Percentiles rank a stretch among this genome's conserved stretches.
Evolutionary conservation across 2,329 filamentous ascomycete genomes (phyloP).

Genomic region (Cladophialophora carrionii): DNA sequence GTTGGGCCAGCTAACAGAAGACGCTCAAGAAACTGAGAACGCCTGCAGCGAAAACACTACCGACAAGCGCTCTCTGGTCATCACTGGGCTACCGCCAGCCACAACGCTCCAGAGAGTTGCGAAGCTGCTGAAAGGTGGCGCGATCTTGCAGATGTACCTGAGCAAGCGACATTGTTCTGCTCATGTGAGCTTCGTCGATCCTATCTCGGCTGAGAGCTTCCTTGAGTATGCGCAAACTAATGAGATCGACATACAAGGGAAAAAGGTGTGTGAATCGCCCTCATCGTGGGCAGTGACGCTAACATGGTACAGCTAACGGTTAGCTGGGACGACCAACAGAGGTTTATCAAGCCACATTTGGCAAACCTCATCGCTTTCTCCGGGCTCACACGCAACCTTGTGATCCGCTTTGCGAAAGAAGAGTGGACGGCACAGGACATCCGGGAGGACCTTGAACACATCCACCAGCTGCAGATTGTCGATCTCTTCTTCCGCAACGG

Average conservation of each 20-base stretch:
- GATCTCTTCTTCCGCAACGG: constrained; percentile 62
- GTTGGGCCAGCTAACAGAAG: not conserved
- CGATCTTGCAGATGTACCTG: constrained; percentile 69
- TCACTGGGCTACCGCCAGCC: constrained; percentile 64
- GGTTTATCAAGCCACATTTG: constrained; percentile 65
- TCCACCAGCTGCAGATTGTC: constrained; percentile 75
- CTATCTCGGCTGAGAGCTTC: constrained; percentile 66
- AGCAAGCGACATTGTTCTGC: constrained; percentile 62
- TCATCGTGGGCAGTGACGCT: constrained; percentile 1
- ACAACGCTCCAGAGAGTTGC: constrained; percentile 69
- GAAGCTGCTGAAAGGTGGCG: constrained; percentile 68
- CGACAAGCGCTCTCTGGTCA: constrained; percentile 60
- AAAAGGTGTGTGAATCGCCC: constrained; percentile 57
- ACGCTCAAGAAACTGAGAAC: not conserved
- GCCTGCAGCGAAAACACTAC: not conserved
- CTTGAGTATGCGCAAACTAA: constrained; percentile 65
- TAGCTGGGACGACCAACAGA: constrained; percentile 72
- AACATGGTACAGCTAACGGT: constrained; percentile 62
- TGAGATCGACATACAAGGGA: constrained; percentile 70
- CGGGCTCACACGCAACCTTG: constrained; percentile 70
- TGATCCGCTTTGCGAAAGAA: constrained; percentile 64
- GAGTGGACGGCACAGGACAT: constrained; percentile 66
- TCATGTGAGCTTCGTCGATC: constrained; percentile 70
- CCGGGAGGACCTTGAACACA: constrained; percentile 76
- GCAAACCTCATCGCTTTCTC: constrained; percentile 60